phyloP scores from a whole-genome alignment of 176 grass and related monocot genomes.

The Elymus sibiricus region DNA sequence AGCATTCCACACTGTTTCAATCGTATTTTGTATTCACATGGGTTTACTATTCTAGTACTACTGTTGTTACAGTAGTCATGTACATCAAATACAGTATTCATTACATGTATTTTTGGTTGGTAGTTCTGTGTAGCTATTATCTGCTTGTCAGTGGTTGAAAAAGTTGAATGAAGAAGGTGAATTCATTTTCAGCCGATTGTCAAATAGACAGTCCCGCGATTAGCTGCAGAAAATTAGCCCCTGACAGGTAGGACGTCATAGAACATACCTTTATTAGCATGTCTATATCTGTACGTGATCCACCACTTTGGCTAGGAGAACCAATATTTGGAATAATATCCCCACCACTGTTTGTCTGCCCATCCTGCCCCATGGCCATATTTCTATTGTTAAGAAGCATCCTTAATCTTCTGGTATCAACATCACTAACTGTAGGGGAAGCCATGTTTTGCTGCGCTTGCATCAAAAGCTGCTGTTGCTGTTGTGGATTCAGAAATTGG shows the following conservation, averaged over 20 bases:
- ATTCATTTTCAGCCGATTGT: too few relatives aligned
- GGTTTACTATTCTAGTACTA: too few relatives aligned
- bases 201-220: too few relatives aligned
- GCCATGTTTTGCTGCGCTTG: slow-evolving; percentile 73
- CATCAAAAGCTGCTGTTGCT: slow-evolving; percentile 68
- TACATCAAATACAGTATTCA: too few relatives aligned
- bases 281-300: slow-evolving; percentile 46
- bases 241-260: too few relatives aligned
- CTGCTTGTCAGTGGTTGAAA: too few relatives aligned
- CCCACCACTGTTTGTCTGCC: slow-evolving; percentile 56
- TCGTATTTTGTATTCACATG: too few relatives aligned
- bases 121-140: too few relatives aligned
- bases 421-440: slow-evolving; percentile 71
- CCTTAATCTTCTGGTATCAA: slow-evolving; percentile 72
- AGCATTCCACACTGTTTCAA: too few relatives aligned
- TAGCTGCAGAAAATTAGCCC: background rate
- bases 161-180: too few relatives aligned
- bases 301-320: slow-evolving; percentile 68
- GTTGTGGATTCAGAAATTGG: slow-evolving; percentile 64
- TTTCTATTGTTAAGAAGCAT: slow-evolving; percentile 74
- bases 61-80: too few relatives aligned
- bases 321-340: slow-evolving; percentile 72
- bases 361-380: slow-evolving; percentile 62
- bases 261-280: slow-evolving; percentile 67
- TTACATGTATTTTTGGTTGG: too few relatives aligned